Evolutionary conservation across 176 grass and related monocot species (phyloP).

Genomic region (Raddia distichophylla): DNA sequence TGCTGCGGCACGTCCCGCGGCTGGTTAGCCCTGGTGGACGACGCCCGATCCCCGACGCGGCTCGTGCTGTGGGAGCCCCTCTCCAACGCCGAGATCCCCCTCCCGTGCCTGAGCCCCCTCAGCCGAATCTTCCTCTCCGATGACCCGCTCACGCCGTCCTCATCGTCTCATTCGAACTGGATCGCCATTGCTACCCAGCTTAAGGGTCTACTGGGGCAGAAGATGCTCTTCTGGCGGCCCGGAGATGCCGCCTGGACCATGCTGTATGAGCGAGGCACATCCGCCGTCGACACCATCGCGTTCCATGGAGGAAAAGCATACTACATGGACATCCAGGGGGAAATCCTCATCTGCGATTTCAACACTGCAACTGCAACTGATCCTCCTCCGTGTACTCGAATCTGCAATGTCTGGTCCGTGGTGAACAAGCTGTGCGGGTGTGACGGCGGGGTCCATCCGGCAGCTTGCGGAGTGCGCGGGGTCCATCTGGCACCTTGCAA

Average conservation of each 20-base stretch:
- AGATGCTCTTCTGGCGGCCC: background rate
- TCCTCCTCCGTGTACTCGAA: background rate
- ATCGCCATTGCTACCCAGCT: too few relatives aligned
- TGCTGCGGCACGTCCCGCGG: background rate
- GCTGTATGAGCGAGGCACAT: background rate
- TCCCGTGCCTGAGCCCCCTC: background rate
- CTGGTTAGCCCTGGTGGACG: background rate
- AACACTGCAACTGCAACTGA: background rate
- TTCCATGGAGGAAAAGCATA: background rate
- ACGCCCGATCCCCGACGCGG: background rate
- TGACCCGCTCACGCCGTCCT: background rate
- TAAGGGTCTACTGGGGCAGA: background rate
- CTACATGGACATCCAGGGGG: background rate
- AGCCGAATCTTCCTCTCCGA: background rate
- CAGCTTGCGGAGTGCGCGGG: too few relatives aligned
- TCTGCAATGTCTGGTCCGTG: background rate
- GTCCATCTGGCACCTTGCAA: background rate
- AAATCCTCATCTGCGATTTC: background rate
- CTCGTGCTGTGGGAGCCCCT: slow-evolving; percentile 28
- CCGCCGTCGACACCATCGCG: background rate
- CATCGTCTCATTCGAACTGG: too few relatives aligned
- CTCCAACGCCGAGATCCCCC: background rate
- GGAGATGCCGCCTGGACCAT: background rate
- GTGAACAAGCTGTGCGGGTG: background rate
- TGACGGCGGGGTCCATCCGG: background rate